Evolutionary conservation across 1,139 yeast species (phyloP), one percentile per base, ranked within the genome.

Genomic region (Yamadazyma kanchanaburiensis): DNA sequence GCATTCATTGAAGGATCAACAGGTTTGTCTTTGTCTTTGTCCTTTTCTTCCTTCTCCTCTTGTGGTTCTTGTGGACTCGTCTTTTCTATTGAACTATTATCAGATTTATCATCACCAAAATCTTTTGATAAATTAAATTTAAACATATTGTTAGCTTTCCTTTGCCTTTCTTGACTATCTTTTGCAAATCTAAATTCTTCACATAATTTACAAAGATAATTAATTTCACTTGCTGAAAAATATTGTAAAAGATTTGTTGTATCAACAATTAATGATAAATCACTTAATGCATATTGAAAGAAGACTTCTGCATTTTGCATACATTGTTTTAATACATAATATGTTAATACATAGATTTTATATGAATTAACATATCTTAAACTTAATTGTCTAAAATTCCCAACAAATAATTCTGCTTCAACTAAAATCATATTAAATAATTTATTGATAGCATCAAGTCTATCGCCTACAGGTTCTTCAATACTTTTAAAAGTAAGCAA

Each of bases 321-420:
- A 44, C 72, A 64, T 38, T 67, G 74, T 34, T 59, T 54, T 32
- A 68, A 48, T 5, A 66, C 66, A 38, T 64, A 61, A 38, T 57
- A 64, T 4, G 70, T 55, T 58, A 68, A 63, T 25, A 67, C 69
- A 39, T 64, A 64, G 14, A 68, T 43, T 38, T 60, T 55, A 49
- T 65, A 66, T 3, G 71, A 64, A 37, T 65, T 66, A 34, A 60
- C 53, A 40, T 68, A 68, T 4, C 58, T 53, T 19, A 56, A 42
- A 39, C 71, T 61, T 39, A 68, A 51, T 24, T 55, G 58, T 15
- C 68, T 40, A 49, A 68, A 66, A 38, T 62, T 60, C 2, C 74
- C 74, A 22, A 68, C 70, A 43, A 68, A 68, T 12, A 66, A 47
- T 35, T 68, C 74, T 1, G 72, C 65, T 37, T 68, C 73, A 3